These are phyloP conservation scores for Astragalus membranaceus DNA, from an alignment of 306 rosid genomes.

Conservation along the genomic window DNA sequence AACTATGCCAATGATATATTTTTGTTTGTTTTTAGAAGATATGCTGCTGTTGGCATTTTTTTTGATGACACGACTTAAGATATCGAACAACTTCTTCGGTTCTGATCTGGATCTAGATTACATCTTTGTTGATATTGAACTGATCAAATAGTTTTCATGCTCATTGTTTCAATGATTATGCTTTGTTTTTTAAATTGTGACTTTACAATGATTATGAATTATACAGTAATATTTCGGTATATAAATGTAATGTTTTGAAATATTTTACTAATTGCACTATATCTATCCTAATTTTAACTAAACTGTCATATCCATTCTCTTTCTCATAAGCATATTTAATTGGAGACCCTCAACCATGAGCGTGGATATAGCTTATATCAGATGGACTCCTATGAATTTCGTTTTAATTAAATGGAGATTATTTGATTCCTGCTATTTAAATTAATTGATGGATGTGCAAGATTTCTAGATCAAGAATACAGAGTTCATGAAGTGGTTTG, in stretches of 20 bases:
- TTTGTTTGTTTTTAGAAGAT: too few species aligned
- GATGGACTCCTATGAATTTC: neutral
- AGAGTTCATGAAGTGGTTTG: slow-evolving; percentile 12
- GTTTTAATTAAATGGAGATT: neutral
- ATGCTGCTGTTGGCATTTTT: too few species aligned
- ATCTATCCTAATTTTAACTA: neutral
- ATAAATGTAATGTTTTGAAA: neutral
- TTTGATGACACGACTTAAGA: too few species aligned
- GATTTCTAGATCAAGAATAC: slow-evolving; percentile 2
- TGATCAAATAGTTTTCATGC: too few species aligned
- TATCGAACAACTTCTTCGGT: too few species aligned
- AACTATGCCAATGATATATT: too few species aligned
- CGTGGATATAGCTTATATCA: neutral
- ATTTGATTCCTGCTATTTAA: neutral
- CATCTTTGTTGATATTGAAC: too few species aligned
- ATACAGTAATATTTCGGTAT: neutral
- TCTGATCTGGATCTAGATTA: too few species aligned
- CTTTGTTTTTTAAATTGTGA: neutral
- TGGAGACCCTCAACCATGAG: neutral
- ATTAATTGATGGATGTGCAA: neutral
- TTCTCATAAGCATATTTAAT: neutral
- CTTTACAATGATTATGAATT: neutral
- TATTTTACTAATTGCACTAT: neutral
- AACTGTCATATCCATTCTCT: neutral
- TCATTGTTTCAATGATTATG: neutral